Percentiles rank a stretch among this genome's conserved stretches.
These are phyloP conservation scores for Takashimella koratensis DNA, from an alignment of 1,284 basidiomycete genomes.

Conservation along the genomic window DNA sequence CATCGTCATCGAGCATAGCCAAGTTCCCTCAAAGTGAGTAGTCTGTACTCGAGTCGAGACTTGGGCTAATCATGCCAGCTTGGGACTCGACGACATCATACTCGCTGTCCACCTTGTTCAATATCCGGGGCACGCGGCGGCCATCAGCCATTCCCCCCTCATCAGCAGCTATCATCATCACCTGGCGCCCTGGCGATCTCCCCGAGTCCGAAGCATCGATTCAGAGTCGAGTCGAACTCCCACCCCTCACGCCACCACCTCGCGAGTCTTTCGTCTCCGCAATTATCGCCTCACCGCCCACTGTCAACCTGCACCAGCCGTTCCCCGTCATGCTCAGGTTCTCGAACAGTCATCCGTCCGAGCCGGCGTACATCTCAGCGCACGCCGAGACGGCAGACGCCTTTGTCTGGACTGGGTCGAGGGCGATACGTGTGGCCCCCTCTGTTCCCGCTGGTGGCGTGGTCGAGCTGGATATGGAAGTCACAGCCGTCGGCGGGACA, in stretches of 20 bases:
- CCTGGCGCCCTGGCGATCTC: constrained; percentile 9
- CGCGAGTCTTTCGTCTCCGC: constrained; percentile 35
- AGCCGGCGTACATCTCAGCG: constrained; percentile 23
- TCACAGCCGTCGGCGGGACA: constrained; percentile 24
- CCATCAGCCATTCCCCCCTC: constrained; percentile 6
- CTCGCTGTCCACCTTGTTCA: constrained; percentile 23
- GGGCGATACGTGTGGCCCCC: constrained; percentile 22
- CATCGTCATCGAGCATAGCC: constrained; percentile 7
- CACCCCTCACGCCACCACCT: constrained; percentile 22
- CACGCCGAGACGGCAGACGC: constrained; percentile 38
- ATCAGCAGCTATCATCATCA: constrained; percentile 4
- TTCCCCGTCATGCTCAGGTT: constrained; percentile 33
- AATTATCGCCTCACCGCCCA: constrained; percentile 14
- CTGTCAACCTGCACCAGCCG: constrained; percentile 21
- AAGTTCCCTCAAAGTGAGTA: constrained; percentile 18
- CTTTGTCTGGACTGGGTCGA: constrained; percentile 42
- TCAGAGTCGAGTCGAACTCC: constrained; percentile 18
- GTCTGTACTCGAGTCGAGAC: too few relatives aligned
- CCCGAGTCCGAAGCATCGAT: background rate
- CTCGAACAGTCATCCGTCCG: constrained; percentile 38
- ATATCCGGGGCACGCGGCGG: constrained; percentile 8
- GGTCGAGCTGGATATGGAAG: constrained; percentile 18
- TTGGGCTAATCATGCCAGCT: background rate
- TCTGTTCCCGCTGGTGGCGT: constrained; percentile 22
- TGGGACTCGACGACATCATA: constrained; percentile 18